A percentile compares a stretch with the other conserved stretches of the same genome.
Evolutionary conservation across 2,329 filamentous ascomycete genomes (phyloP).

Genomic region (Exophiala lecanii-corni): DNA sequence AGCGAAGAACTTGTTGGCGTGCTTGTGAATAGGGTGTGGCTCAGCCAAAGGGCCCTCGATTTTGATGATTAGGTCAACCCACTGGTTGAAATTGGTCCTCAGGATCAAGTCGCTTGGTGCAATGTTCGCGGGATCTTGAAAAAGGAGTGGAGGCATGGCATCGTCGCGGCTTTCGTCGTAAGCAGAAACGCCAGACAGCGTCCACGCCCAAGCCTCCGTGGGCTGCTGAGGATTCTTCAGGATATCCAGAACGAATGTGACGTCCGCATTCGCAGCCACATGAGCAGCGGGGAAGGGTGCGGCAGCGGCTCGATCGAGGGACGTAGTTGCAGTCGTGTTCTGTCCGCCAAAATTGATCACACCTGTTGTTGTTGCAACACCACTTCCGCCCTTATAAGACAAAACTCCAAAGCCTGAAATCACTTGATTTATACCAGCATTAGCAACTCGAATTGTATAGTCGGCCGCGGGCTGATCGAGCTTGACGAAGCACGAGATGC

Average conservation of each 20-base stretch:
- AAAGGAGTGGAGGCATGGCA: slow-evolving; percentile 42
- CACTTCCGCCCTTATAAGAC: slow-evolving; percentile 33
- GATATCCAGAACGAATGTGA: slow-evolving; percentile 39
- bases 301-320: slow-evolving; percentile 43
- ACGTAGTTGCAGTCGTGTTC: slow-evolving; percentile 35
- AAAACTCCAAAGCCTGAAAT: slow-evolving; percentile 51
- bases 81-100: slow-evolving; percentile 44
- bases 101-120: slow-evolving; percentile 46
- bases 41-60: slow-evolving; percentile 45
- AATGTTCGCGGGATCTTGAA: slow-evolving; percentile 36
- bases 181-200: slow-evolving; percentile 42
- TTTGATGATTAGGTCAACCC: slow-evolving; percentile 55
- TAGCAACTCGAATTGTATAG: slow-evolving; percentile 48
- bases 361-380: slow-evolving; percentile 31
- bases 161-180: slow-evolving; percentile 40
- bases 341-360: slow-evolving; percentile 51
- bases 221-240: slow-evolving; percentile 26
- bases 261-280: slow-evolving; percentile 42
- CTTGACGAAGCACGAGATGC: slow-evolving; percentile 40
- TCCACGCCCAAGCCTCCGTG: slow-evolving; percentile 50
- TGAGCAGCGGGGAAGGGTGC: slow-evolving; percentile 46
- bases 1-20: slow-evolving; percentile 56
- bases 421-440: slow-evolving; percentile 49
- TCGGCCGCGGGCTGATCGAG: slow-evolving; percentile 35
- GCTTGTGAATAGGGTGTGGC: slow-evolving; percentile 61